These are phyloP conservation scores for Trametes sanguinea DNA, from an alignment of 768 basidiomycete genomes.

Conservation along the genomic window DNA sequence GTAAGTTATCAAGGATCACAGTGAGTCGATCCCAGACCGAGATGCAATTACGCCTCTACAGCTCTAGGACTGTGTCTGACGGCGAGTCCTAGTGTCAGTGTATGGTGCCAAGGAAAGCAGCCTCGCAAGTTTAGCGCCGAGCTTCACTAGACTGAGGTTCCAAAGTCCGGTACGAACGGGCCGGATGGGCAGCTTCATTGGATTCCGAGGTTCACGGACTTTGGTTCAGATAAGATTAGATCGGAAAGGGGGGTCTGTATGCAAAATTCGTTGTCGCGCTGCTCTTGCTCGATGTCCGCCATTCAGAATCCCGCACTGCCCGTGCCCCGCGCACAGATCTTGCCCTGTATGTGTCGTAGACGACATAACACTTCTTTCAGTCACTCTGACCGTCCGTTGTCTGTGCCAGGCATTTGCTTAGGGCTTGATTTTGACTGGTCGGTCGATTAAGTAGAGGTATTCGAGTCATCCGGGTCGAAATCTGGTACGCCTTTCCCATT, in stretches of 20 bases:
- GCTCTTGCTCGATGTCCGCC: conserved; percentile 17
- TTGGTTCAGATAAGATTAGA: conserved; percentile 5
- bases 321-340: neutral
- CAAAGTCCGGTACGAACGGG: too few relatives aligned
- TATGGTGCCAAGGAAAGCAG: too few relatives aligned
- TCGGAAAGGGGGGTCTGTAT: neutral
- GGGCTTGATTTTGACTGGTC: neutral
- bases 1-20: too few relatives aligned
- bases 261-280: conserved; percentile 2
- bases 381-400: too few relatives aligned
- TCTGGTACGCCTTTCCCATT: too few relatives aligned
- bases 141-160: too few relatives aligned
- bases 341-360: neutral
- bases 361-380: neutral
- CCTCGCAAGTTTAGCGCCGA: too few relatives aligned
- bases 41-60: too few relatives aligned
- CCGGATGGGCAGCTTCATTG: too few relatives aligned
- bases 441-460: neutral
- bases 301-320: neutral
- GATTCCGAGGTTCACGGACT: neutral
- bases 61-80: too few relatives aligned
- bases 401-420: neutral
- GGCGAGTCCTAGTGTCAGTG: too few relatives aligned
- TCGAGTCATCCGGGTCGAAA: neutral
- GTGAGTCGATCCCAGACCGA: too few relatives aligned